Evolutionary conservation across 768 basidiomycete genomes (phyloP).

Genomic region (Leucocoprinus leucothites): DNA sequence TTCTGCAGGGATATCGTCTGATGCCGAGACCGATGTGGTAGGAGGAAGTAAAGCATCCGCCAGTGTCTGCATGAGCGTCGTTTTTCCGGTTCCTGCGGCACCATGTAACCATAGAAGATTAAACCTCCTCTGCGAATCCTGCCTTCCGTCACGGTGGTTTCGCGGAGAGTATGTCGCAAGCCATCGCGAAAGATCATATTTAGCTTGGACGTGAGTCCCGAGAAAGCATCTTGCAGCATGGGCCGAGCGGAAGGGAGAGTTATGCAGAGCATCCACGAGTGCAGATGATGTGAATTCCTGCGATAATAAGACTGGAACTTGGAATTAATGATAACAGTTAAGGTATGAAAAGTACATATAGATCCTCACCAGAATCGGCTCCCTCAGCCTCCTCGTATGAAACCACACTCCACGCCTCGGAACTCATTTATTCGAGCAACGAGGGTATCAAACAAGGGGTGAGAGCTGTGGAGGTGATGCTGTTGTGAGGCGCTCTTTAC

Average conservation of each 20-base stretch:
- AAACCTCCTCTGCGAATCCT: background rate
- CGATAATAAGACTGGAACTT: no score
- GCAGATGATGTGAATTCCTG: no score
- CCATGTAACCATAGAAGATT: background rate
- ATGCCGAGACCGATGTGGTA: background rate
- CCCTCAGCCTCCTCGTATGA: background rate
- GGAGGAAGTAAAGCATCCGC: background rate
- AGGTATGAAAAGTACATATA: background rate
- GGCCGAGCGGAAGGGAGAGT: no score
- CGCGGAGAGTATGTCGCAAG: no score
- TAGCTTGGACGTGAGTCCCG: no score
- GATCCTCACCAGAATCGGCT: background rate
- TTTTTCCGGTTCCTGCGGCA: slow-evolving; percentile 1
- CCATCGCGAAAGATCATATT: no score
- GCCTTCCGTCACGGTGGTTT: no score
- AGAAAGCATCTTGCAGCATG: no score
- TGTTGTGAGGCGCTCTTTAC: no score
- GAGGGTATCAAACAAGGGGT: background rate
- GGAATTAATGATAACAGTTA: no score
- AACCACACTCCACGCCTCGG: background rate
- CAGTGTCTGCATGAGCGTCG: background rate
- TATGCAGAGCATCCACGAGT: no score
- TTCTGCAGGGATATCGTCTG: background rate
- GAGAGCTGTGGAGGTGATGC: no score
- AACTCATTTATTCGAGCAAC: background rate